Conservation (phyloP, 2,329 filamentous ascomycete genomes). For the Xenoacremonium recifei region DNA sequence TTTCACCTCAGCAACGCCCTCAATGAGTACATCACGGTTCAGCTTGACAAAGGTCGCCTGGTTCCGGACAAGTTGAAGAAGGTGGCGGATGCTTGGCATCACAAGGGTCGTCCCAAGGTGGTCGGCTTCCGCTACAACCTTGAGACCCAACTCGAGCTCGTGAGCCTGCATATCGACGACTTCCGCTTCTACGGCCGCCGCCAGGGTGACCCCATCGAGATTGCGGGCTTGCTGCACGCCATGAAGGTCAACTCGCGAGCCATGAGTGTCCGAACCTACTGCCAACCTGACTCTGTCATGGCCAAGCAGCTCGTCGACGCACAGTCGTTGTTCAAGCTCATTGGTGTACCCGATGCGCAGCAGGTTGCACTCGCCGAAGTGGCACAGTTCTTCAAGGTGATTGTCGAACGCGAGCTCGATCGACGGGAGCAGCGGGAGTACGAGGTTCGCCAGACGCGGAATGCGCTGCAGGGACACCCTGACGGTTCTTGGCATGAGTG, state of each 20-base stretch:
- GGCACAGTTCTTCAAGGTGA: constrained; percentile 53
- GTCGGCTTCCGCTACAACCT: constrained; percentile 58
- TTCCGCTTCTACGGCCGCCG: constrained; percentile 55
- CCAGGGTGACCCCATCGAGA: constrained; percentile 40
- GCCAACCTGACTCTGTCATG: constrained; percentile 56
- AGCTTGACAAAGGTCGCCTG: constrained; percentile 56
- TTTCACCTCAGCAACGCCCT: constrained; percentile 51
- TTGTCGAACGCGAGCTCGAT: constrained; percentile 45
- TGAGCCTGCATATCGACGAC: constrained; percentile 46
- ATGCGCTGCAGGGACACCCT: not conserved
- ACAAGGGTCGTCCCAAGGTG: constrained; percentile 53
- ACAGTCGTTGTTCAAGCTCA: constrained; percentile 48
- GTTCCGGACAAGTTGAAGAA: constrained; percentile 50
- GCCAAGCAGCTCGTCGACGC: constrained; percentile 57
- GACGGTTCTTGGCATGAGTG: not conserved
- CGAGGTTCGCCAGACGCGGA: constrained; percentile 8
- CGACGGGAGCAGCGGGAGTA: constrained; percentile 22
- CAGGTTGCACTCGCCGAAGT: constrained; percentile 50
- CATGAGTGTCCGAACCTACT: constrained; percentile 55
- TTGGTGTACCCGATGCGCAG: constrained; percentile 43
- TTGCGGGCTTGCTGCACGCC: constrained; percentile 48
- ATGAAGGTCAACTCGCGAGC: constrained; percentile 53
- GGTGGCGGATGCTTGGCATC: constrained; percentile 50
- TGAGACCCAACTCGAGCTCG: constrained; percentile 58
- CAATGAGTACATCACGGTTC: constrained; percentile 50